Evolutionary conservation across 2,329 filamentous ascomycete species (phyloP).

Genomic region (Calycina marina): DNA sequence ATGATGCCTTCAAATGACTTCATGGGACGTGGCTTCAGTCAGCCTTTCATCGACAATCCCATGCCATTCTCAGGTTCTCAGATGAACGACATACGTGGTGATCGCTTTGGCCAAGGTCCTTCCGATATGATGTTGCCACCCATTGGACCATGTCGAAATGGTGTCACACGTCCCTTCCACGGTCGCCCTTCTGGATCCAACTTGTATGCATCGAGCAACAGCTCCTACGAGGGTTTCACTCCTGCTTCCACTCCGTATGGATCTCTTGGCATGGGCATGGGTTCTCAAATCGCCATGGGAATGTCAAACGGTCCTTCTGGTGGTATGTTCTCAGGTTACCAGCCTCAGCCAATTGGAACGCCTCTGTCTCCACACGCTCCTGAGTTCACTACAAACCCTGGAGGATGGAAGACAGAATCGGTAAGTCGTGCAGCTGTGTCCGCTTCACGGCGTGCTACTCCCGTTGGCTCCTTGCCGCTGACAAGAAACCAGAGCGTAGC

Average conservation of each 20-base stretch:
- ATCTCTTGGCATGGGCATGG: constrained; percentile 12
- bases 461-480: constrained; percentile 18
- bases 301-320: constrained; percentile 9
- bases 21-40: constrained; percentile 26
- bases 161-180: constrained; percentile 16
- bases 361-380: constrained; percentile 58
- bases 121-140: constrained; percentile 16
- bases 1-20: constrained; percentile 30
- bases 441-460: too few species aligned
- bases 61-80: constrained; percentile 15
- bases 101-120: constrained; percentile 19
- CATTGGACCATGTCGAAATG: constrained; percentile 14
- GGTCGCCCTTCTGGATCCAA: constrained; percentile 16
- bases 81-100: constrained; percentile 16
- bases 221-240: constrained; percentile 22
- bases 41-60: constrained; percentile 18
- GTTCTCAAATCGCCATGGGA: constrained; percentile 4
- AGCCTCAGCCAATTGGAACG: constrained; percentile 43
- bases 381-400: constrained; percentile 45
- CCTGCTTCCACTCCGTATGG: constrained; percentile 17
- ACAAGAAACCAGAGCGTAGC: constrained; percentile 28
- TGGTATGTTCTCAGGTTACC: constrained; percentile 25
- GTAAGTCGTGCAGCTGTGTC: constrained; percentile 13
- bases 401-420: constrained; percentile 20
- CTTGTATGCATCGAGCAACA: constrained; percentile 22